phyloP scores from a whole-genome alignment of 139 green algal genomes.

The Chlamydomonas sp. region DNA sequence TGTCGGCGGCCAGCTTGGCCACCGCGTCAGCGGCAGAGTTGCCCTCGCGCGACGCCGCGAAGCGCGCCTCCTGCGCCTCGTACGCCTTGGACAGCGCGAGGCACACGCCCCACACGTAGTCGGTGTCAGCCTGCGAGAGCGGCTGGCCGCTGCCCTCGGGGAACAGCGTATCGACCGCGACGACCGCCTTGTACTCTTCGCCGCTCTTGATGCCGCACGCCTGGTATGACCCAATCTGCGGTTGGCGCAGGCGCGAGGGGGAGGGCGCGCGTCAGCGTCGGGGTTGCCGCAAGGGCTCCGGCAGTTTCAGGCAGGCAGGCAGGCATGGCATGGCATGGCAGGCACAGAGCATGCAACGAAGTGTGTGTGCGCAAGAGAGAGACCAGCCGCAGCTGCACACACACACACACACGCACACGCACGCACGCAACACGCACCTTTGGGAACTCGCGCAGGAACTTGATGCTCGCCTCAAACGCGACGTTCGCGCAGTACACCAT shows the following conservation, averaged over 20 bases:
- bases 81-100: conserved; percentile 32
- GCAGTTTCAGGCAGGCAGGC: too few species aligned
- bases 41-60: neutral
- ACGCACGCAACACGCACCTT: conserved; percentile 42
- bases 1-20: conserved; percentile 9
- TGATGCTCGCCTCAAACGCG: conserved; percentile 37
- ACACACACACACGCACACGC: too few species aligned
- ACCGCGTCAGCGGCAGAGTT: conserved; percentile 12
- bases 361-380: too few species aligned
- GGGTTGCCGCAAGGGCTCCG: too few species aligned
- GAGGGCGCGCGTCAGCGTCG: neutral
- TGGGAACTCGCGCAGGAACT: conserved; percentile 44
- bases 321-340: too few species aligned
- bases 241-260: neutral
- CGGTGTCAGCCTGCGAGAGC: conserved; percentile 31
- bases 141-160: conserved; percentile 46
- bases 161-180: conserved; percentile 51
- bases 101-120: conserved; percentile 46
- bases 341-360: conserved; percentile 23
- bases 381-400: too few species aligned
- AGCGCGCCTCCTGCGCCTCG: conserved; percentile 16
- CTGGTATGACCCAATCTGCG: conserved; percentile 18
- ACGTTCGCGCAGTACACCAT: conserved; percentile 44
- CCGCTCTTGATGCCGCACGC: conserved; percentile 21
- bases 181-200: conserved; percentile 38